Conservation (phyloP, 257 asterid genomes). For the Solanum peruvianum region DNA sequence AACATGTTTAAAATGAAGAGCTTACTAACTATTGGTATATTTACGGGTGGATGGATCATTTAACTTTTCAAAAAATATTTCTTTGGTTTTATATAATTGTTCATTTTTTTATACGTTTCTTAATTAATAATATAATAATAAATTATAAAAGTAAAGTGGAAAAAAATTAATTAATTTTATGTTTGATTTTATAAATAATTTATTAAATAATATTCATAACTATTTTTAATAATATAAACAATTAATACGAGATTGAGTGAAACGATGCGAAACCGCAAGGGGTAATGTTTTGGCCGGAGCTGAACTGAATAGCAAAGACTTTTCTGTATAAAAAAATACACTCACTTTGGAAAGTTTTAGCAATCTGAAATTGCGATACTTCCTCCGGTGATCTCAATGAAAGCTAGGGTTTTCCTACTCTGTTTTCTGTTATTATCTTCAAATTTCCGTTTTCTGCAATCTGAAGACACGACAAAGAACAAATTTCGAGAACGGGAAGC, state of each 20-base stretch:
- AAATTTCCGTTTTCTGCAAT: conserved; percentile 44
- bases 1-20: no score
- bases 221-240: no score
- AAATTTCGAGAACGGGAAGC: conserved; percentile 95
- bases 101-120: background rate
- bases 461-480: conserved; percentile 56
- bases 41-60: background rate
- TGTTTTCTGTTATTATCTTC: conserved; percentile 41
- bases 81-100: no score
- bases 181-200: no score
- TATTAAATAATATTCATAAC: no score
- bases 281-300: background rate
- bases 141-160: no score
- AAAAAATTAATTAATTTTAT: no score
- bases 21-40: no score
- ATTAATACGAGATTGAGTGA: background rate
- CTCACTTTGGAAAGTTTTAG: background rate
- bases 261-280: background rate
- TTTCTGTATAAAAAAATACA: background rate
- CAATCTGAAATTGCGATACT: background rate
- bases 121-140: no score
- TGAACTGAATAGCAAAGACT: background rate
- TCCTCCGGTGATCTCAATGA: conserved; percentile 34
- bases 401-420: conserved; percentile 42
- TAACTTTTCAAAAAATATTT: no score